These are phyloP conservation scores for Mycena albidolilacea DNA, from an alignment of 768 basidiomycete species.

Conservation along the genomic window DNA sequence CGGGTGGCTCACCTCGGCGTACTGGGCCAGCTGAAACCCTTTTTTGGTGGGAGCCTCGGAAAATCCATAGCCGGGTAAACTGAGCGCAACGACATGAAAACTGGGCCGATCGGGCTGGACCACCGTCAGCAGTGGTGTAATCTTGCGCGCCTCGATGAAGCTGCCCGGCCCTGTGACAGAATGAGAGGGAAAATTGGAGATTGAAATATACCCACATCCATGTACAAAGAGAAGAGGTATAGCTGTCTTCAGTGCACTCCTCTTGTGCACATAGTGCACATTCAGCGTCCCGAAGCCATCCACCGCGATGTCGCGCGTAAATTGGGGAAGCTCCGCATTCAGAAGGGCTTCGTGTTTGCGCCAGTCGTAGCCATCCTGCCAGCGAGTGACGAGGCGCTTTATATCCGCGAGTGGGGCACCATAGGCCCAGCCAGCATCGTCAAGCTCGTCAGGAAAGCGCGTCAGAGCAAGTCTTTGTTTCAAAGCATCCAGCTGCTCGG, in stretches of 20 bases:
- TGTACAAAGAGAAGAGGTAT: constrained; percentile 60
- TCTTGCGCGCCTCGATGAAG: constrained; percentile 59
- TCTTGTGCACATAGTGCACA: constrained; percentile 61
- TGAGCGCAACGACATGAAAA: constrained; percentile 64
- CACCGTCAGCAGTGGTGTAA: constrained; percentile 57
- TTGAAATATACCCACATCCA: constrained; percentile 49
- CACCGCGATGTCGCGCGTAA: constrained; percentile 58
- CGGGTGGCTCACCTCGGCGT: constrained; percentile 53
- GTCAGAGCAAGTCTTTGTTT: constrained; percentile 20
- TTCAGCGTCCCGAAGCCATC: constrained; percentile 55
- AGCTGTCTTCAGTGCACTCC: constrained; percentile 44
- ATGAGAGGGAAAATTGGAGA: not conserved
- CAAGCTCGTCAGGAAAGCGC: constrained; percentile 55
- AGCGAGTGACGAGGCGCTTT: constrained; percentile 60
- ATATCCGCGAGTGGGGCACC: constrained; percentile 67
- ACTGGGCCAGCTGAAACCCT: constrained; percentile 55
- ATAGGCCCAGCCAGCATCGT: constrained; percentile 63
- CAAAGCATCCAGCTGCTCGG: not conserved
- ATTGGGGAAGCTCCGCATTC: constrained; percentile 59
- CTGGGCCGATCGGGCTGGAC: constrained; percentile 51
- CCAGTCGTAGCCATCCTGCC: constrained; percentile 64
- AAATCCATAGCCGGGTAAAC: constrained; percentile 64
- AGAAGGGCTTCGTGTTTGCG: constrained; percentile 50
- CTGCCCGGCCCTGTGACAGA: constrained; percentile 59
- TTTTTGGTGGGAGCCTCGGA: constrained; percentile 59